Evolutionary conservation across 352 stramenopile species (phyloP), one percentile per base, ranked within the genome.

Genomic region (Phytophthora lateralis): DNA sequence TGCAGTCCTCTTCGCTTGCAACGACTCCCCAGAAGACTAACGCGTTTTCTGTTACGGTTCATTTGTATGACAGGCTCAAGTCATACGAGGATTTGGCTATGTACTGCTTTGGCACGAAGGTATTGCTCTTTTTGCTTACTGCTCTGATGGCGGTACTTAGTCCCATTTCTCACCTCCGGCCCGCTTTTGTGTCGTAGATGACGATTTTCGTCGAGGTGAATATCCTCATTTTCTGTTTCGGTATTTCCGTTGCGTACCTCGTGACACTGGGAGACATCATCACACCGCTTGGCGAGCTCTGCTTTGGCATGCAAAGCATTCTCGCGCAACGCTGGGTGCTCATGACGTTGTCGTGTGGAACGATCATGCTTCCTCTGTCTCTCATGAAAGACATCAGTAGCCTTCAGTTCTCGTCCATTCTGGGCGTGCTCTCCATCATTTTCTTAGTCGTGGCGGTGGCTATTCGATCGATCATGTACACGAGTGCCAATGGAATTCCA

Each of bases 141-240:
- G 12, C 18, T 20, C 20, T 32, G 10, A 11, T 44, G 35, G 14
- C 34, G 14, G n/a, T 38, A 24, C 21, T 24, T 24, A 21, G 35
- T 17, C 15, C 15, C 12, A 10, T 38, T 42, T 20, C 52, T 64
- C 18, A 60, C 34, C 11, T 45, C 8, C 51, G 20, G 30, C 1
- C 1, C 57, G 37, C 41, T 12, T 24, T 30, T 70, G 3, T 44
- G 17, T 27, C 24, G 3, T 56, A 88, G 78, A 79, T 82, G 45
- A 83, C 81, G n/a, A 82, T 91, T 61, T 93, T 95, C 41, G 84
- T 93, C 46, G 85, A 93, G 57, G 51, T 95, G 41, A 92, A 92
- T 59, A 95, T 95, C 63, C 62, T 95, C 34, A 75, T 91, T 43
- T 95, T 95, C 53, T 93, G 85, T 63, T 95, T 95, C 60, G 84